Evolutionary conservation across 2,329 filamentous ascomycete genomes (phyloP).

Genomic region (Raffaelea ambrosiae): DNA sequence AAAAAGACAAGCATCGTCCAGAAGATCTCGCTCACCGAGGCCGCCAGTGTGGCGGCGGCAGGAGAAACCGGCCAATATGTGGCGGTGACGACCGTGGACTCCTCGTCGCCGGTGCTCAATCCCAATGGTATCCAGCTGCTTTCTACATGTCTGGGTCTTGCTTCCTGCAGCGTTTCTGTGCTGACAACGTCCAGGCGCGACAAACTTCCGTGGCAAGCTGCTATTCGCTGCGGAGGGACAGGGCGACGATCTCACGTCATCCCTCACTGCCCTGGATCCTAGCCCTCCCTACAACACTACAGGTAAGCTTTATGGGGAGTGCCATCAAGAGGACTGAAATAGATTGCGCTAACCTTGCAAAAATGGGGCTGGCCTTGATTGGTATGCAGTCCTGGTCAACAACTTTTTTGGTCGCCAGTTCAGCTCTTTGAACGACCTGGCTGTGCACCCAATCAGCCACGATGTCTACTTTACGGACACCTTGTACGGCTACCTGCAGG

Average conservation of each 20-base stretch:
- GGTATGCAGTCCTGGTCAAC: constrained; percentile 38
- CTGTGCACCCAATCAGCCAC: constrained; percentile 42
- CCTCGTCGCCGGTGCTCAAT: constrained; percentile 36
- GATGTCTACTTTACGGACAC: constrained; percentile 59
- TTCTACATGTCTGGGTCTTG: neutral
- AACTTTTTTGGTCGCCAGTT: constrained; percentile 53
- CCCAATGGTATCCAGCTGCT: constrained; percentile 32
- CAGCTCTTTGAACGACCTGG: constrained; percentile 51
- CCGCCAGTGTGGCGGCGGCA: constrained; percentile 23
- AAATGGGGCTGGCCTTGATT: neutral
- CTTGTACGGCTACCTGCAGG: constrained; percentile 49
- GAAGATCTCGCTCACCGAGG: constrained; percentile 37
- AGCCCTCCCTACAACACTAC: constrained; percentile 40
- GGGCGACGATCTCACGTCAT: constrained; percentile 30
- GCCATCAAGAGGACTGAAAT: no score
- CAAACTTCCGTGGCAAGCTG: constrained; percentile 40
- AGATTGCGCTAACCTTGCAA: neutral
- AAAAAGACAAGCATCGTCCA: constrained; percentile 41
- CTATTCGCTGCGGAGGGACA: constrained; percentile 42
- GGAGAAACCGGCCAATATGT: neutral
- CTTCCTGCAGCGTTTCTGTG: neutral
- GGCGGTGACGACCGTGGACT: constrained; percentile 26
- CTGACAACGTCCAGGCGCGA: constrained; percentile 27
- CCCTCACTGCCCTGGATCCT: constrained; percentile 34
- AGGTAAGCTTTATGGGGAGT: constrained; percentile 24